Conservation (phyloP, 2,329 filamentous ascomycete genomes). For the Fusarium proliferatum region DNA sequence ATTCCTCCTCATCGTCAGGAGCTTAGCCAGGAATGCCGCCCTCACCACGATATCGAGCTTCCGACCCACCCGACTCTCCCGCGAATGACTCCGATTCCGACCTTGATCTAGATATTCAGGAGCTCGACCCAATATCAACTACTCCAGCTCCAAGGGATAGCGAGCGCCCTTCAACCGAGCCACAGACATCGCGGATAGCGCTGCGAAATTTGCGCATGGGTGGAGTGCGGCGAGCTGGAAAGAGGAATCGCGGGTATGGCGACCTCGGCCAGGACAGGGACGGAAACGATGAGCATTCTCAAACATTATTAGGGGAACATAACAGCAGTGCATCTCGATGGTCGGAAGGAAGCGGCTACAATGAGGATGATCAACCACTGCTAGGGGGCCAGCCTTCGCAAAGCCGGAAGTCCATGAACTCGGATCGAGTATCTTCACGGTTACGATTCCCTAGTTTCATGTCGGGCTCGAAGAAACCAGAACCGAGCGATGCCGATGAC, state of each 20-base stretch:
- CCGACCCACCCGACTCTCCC: conserved; percentile 73
- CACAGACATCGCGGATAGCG: conserved; percentile 71
- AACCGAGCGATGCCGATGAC: conserved; percentile 58
- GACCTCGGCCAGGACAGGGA: conserved; percentile 68
- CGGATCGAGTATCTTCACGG: conserved; percentile 56
- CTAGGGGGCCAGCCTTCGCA: conserved; percentile 58
- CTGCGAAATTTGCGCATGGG: conserved; percentile 77
- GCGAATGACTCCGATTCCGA: conserved; percentile 77
- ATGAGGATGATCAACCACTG: conserved; percentile 79
- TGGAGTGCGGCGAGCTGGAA: conserved; percentile 66
- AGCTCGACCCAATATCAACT: conserved; percentile 75
- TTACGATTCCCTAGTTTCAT: conserved; percentile 77
- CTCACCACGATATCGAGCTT: conserved; percentile 61
- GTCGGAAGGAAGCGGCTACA: conserved; percentile 69
- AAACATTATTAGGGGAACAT: conserved; percentile 73
- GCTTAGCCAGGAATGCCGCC: conserved; percentile 65
- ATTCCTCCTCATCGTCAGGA: conserved; percentile 23
- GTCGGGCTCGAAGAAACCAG: conserved; percentile 53
- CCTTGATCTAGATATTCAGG: conserved; percentile 81
- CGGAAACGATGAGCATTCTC: conserved; percentile 72
- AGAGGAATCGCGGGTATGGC: conserved; percentile 67
- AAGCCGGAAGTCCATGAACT: conserved; percentile 44
- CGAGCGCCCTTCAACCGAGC: conserved; percentile 49
- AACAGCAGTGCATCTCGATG: conserved; percentile 65
- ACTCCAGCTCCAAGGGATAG: conserved; percentile 49